Evolutionary conservation across 2,329 filamentous ascomycete species (phyloP), one percentile per base, ranked within the genome.

Genomic region (Hypoxylon sp.): DNA sequence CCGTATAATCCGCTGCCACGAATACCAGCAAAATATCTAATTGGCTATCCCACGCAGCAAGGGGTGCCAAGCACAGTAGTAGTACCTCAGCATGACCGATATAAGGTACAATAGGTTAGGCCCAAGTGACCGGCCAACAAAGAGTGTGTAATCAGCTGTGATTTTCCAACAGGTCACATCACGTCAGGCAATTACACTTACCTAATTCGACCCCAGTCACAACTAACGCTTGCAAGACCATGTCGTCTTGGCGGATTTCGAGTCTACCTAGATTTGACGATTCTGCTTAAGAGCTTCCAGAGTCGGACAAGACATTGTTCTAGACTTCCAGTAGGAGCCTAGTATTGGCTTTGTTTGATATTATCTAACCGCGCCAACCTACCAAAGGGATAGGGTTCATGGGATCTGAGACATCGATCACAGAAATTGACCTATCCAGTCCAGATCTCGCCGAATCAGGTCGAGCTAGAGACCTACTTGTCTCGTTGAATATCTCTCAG

Each of bases 1-100:
- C 66, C 66, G 69, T 69, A 62, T 72, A 69, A 60, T 59, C 44
- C 61, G 60, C 46, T 70, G 63, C 64, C 69, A 68, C 69, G 66
- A 72, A 67, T 72, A 65, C 55, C 20, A 14, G 4, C n/a, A 10
- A 54, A 8, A 20, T 40, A n/a, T 30, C 54, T 65, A 20, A 72
- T 72, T 72, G 69, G 66, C 14, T 37, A 37, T 53, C 25, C 14
- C 35, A 14, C 30, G 59, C 61, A 58, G 48, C 35, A 63, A 49
- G 69, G 61, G 69, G 49, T 44, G 63, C 66, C 66, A 67, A 71
- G 69, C 22, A 56, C 35, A 44, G 30, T 59, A 44, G 62, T 42
- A 27, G 22, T 55, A 56, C 55, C 50, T 58, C 65, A 65, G 54
- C 61, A 51, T 63, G 37, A 61, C 49, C 44, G n/a, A 44, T 55